A percentile compares a stretch with the other conserved stretches of the same genome.
These are phyloP conservation scores for Daucus carota DNA, from an alignment of 129 eudicot species.

Conservation along the genomic window DH1_v3.0 NC_030386.2:34305001-34305500, in stretches of 20 bases:
- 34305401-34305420: constrained; percentile 12
- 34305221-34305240: constrained; percentile 1
- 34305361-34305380: background rate
- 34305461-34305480: background rate
- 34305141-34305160: constrained; percentile 12
- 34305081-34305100: too few species aligned
- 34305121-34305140: background rate
- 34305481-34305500: too few species aligned
- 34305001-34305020: too few species aligned
- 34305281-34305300: constrained; percentile 4
- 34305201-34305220: background rate
- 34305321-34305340: background rate
- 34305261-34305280: constrained; percentile 21
- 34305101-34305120: background rate
- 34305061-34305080: too few species aligned
- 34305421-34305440: background rate
- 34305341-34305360: background rate
- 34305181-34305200: background rate
- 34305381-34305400: constrained; percentile 1
- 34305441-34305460: background rate
- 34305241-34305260: constrained; percentile 11
- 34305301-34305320: background rate
- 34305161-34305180: constrained; percentile 25
- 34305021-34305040: too few species aligned
- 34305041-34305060: too few species aligned